phyloP scores from a whole-genome alignment of 257 asterid genomes.

The Capsicum rhomboideum region DNA sequence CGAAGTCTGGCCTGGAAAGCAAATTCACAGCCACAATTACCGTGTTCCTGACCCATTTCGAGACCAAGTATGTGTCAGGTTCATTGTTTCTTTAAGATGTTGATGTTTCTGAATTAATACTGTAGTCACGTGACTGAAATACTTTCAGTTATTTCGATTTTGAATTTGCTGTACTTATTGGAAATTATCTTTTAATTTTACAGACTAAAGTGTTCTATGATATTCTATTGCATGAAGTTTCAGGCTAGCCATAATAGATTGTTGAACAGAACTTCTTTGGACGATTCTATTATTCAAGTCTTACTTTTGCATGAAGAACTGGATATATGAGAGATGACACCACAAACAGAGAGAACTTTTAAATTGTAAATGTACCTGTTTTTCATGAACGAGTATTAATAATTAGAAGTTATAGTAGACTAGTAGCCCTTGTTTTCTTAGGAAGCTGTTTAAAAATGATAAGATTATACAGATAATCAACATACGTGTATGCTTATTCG shows the following conservation, averaged over 20 bases:
- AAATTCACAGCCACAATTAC: constrained; percentile 94
- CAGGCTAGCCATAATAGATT: background rate
- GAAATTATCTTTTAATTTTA: background rate
- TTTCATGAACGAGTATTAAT: background rate
- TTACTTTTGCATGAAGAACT: background rate
- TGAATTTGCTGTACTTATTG: background rate
- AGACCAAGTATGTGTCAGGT: constrained; percentile 67
- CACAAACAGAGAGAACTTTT: background rate
- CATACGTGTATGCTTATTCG: background rate
- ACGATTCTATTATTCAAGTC: background rate
- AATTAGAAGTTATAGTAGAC: background rate
- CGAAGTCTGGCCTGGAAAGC: constrained; percentile 85
- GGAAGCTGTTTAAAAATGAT: background rate
- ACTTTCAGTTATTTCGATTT: background rate
- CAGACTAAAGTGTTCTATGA: background rate
- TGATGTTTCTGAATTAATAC: background rate
- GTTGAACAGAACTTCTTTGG: background rate
- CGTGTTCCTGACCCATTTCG: constrained; percentile 77
- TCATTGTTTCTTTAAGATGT: constrained; percentile 6
- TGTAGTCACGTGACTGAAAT: background rate
- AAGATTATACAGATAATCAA: background rate
- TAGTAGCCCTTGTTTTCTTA: background rate
- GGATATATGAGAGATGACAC: background rate
- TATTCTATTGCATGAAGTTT: background rate
- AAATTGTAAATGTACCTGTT: background rate